Base-by-base conservation (phyloP, 495 filamentous ascomycete species). In the Opeltia flavorubescens region DNA sequence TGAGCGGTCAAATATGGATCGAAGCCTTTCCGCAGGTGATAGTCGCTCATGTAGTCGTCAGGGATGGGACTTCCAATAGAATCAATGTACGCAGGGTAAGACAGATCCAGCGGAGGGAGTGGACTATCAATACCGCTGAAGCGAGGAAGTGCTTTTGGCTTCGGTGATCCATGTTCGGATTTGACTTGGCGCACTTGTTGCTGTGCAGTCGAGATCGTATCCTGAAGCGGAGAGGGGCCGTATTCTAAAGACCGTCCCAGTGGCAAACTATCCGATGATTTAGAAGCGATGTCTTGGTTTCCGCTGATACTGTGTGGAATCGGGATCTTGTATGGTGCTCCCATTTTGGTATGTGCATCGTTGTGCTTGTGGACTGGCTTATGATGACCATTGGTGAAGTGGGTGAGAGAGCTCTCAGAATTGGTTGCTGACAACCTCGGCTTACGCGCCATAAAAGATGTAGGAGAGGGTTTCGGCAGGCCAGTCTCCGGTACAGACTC, bases 331-430 rank as follows among this genome's bases (percentile, higher is more conserved):
- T 94, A 95, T 13, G 88, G 88, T 48, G 77, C 59, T 45, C 86
- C 84, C 56, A 73, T 82, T 61, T 86, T 82, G 59, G 93, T 86
- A 50, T 85, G 83, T 50, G 81, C 75, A 62, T 86, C 82, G 65
- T 91, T 81, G 61, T 89, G 83, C 65, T 88, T 87, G 63, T 93
- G 84, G 25, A 81, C 77, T 6, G 89, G 89, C 66, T 89, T 89
- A 70, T 94, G 89, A 62, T 95, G 87, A 50, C 89, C 89, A 58
- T 94, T 91, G 43, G 83, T 76, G 67, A 95, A 91, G 50, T 91
- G 77, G 30, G 84, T 86, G 51, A 95, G 71, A 26, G 76, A 74
- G 52, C 76, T 77, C 38, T 95, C 89, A n/a, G 88, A 93, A 54
- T 81, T 84, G 47, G 80, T 77, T 44, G 86, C 84, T 49, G 82